These are phyloP conservation scores for Metahyphopichia silvanorum DNA, from an alignment of 805 yeast genomes.

Conservation along the genomic window DNA sequence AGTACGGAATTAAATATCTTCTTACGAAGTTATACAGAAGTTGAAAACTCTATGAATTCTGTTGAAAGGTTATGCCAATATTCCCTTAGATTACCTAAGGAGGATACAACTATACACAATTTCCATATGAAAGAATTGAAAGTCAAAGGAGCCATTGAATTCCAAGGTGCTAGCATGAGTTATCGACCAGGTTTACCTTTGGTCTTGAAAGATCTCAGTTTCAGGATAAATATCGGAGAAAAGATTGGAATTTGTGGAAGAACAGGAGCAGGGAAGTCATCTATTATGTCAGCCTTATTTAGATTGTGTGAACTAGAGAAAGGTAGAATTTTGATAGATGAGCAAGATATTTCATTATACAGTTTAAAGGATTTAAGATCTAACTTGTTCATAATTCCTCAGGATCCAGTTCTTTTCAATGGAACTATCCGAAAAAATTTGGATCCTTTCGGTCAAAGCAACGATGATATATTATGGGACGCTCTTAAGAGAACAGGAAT, in stretches of 20 bases:
- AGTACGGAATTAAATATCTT: conserved; percentile 46
- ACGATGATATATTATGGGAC: conserved; percentile 13
- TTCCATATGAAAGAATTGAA: conserved; percentile 28
- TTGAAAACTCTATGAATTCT: conserved; percentile 50
- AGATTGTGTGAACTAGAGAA: conserved; percentile 10
- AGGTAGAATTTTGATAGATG: conserved; percentile 14
- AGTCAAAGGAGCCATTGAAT: conserved; percentile 15
- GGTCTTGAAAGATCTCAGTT: conserved; percentile 9
- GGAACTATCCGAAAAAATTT: conserved; percentile 14
- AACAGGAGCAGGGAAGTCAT: conserved; percentile 20
- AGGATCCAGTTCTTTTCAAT: conserved; percentile 16
- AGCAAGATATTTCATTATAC: conserved; percentile 9
- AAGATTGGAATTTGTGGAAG: conserved; percentile 18
- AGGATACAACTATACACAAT: conserved; percentile 51
- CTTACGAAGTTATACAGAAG: conserved; percentile 41
- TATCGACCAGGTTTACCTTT: conserved; percentile 17
- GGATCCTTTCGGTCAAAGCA: conserved; percentile 12
- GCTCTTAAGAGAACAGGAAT: conserved; percentile 29
- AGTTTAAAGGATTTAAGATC: conserved; percentile 11
- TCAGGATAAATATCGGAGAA: conserved; percentile 6
- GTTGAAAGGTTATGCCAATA: conserved; percentile 41
- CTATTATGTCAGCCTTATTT: conserved; percentile 14
- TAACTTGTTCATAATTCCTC: conserved; percentile 15
- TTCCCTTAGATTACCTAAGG: conserved; percentile 56
- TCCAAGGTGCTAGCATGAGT: conserved; percentile 19